Evolutionary conservation across 1,284 basidiomycete species (phyloP).

Genomic region (Xerocomus minutiporus): DNA sequence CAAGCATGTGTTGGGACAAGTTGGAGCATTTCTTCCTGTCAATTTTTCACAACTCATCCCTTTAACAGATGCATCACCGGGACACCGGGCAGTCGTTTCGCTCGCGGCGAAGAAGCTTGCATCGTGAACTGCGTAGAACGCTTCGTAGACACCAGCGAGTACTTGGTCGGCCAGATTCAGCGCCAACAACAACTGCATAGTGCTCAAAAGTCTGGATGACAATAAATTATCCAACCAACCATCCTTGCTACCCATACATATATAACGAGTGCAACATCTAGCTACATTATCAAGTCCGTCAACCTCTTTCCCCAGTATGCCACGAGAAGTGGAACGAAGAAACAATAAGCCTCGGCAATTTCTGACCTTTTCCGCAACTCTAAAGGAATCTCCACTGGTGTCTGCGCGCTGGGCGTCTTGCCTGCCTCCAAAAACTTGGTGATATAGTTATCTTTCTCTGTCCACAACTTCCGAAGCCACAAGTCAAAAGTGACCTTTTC

Average conservation of each 20-base stretch:
- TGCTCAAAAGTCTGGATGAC: slow-evolving; percentile 21
- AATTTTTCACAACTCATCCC: slow-evolving; percentile 10
- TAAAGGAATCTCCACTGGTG: slow-evolving; percentile 54
- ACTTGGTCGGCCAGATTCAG: slow-evolving; percentile 81
- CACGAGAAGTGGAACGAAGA: slow-evolving; percentile 57
- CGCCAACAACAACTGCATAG: slow-evolving; percentile 43
- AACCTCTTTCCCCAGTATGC: slow-evolving; percentile 51
- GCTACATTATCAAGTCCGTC: slow-evolving; percentile 19
- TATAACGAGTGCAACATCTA: slow-evolving; percentile 13
- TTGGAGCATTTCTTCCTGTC: slow-evolving; percentile 36
- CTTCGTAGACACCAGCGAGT: slow-evolving; percentile 90
- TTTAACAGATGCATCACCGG: slow-evolving; percentile 76
- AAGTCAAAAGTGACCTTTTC: slow-evolving; percentile 74
- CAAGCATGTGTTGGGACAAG: slow-evolving; percentile 88
- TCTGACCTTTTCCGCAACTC: slow-evolving; percentile 50
- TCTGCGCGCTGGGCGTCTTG: slow-evolving; percentile 34
- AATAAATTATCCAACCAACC: background rate
- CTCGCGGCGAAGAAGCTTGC: slow-evolving; percentile 79
- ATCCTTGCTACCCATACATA: slow-evolving; percentile 9
- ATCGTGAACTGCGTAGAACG: slow-evolving; percentile 90
- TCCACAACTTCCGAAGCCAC: slow-evolving; percentile 83
- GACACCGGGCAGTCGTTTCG: slow-evolving; percentile 80
- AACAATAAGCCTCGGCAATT: slow-evolving; percentile 62
- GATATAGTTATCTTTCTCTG: slow-evolving; percentile 77
- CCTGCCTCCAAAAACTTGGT: slow-evolving; percentile 54